A percentile compares a stretch with the other conserved stretches of the same genome.
These are phyloP conservation scores for Cutaneotrichosporon spelunceum DNA, from an alignment of 1,284 basidiomycete species.

Conservation along the genomic window DNA sequence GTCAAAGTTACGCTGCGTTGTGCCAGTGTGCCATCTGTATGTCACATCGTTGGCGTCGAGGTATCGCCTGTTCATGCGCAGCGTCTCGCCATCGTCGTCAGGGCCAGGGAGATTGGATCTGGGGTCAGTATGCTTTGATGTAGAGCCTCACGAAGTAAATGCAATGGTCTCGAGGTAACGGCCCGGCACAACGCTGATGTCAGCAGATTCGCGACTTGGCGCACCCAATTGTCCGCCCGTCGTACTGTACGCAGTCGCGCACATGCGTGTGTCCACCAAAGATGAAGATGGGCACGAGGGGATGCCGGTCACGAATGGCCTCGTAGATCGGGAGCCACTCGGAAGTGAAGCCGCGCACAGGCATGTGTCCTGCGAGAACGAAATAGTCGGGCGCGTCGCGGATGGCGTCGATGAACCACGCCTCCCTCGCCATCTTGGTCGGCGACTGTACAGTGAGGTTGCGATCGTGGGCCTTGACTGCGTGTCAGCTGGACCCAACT, in stretches of 20 bases:
- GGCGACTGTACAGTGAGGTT: conserved; percentile 72
- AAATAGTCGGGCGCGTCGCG: conserved; percentile 77
- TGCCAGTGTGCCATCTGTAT: conserved; percentile 45
- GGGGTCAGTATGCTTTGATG: neutral
- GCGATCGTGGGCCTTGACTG: conserved; percentile 48
- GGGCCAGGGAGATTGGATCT: conserved; percentile 19
- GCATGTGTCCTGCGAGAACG: conserved; percentile 48
- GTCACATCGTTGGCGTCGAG: conserved; percentile 54
- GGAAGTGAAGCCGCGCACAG: conserved; percentile 40
- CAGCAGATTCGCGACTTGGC: conserved; percentile 59
- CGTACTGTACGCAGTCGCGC: conserved; percentile 64
- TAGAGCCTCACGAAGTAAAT: conserved; percentile 45
- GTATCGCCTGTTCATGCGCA: conserved; percentile 52
- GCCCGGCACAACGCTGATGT: conserved; percentile 66
- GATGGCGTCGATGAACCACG: conserved; percentile 68
- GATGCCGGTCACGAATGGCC: conserved; percentile 68
- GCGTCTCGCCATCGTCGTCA: conserved; percentile 27
- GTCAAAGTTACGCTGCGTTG: conserved; percentile 36
- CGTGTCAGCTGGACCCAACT: neutral
- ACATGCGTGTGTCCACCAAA: conserved; percentile 77
- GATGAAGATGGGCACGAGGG: conserved; percentile 70
- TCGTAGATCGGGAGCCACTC: conserved; percentile 69
- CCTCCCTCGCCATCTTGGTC: conserved; percentile 68
- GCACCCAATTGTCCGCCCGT: conserved; percentile 46
- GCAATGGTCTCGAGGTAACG: conserved; percentile 85